Base-by-base conservation (phyloP, 2,329 filamentous ascomycete species). In the Gaeumannomyces tritici region DNA sequence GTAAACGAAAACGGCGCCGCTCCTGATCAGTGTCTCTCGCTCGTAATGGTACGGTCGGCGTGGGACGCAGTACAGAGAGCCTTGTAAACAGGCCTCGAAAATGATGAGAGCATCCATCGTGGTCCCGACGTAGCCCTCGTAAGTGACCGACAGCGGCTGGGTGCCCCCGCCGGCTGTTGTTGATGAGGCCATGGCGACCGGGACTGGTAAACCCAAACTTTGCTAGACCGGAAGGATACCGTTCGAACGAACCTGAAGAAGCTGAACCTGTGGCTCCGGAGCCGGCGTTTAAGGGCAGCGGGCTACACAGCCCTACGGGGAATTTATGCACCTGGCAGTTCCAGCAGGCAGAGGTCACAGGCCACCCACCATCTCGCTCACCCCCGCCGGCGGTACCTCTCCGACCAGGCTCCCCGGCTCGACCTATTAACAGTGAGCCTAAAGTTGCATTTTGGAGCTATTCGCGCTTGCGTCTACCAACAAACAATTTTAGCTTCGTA, bases 1-100 rank as follows among this genome's bases (percentile, higher is more conserved):
- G 73, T 96, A 97, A 67, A 96, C 90, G 75, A 96, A 95, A 57
- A 96, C 84, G 67, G 89, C 89, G 51, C 93, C 93, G 67, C 91
- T 96, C 67, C 84, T 84, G 71, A 96, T 95, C 61, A 96, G 83
- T 26, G 85, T 81, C 28, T 81, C 79, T 61, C 92, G 83, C 74
- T 96, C 93, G 61, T 91, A 83, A 69, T 96, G 93, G 72, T 96
- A 91, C 1, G 93, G 93, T 61, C 93, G 83, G 60, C 93, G 88
- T 24, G 90, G 86, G 26, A 95, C 89, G 73, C 95, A 91, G 59
- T 82, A 83, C 12, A 93, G 77, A 26, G 80, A 77, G 13, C 91
- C 91, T 47, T 79, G 81, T 21, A 96, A 79, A 68, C 89, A 91
- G 11, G 87, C 89, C 73, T 96, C 90, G 70, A 96, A 90, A 24